Evolutionary conservation across 371 early-diverging fungal species (phyloP).

Genomic region (Capniomyces stellatus): DNA sequence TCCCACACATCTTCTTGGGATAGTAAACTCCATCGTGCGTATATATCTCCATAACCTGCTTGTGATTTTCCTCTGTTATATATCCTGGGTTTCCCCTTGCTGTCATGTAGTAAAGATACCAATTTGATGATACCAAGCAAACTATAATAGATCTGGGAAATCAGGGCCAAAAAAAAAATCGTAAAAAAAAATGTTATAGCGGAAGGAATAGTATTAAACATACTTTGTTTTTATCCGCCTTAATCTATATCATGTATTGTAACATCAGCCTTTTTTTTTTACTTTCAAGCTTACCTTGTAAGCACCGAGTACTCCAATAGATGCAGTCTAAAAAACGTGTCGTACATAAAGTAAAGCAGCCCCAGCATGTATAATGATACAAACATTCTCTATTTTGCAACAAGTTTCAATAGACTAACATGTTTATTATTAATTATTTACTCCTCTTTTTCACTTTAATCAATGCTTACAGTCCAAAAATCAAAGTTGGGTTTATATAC

Average conservation of each 20-base stretch:
- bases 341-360: not conserved
- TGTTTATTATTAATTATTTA: no score
- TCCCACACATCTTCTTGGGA: not conserved
- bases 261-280: no score
- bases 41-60: not conserved
- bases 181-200: no score
- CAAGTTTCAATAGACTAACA: no score
- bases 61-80: not conserved
- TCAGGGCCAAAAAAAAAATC: no score
- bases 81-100: slow-evolving; percentile 1
- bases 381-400: slow-evolving; percentile 3
- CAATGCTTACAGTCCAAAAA: not conserved
- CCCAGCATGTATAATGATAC: not conserved
- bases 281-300: slow-evolving; percentile 25
- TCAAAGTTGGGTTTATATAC: not conserved
- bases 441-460: not conserved
- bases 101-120: not conserved
- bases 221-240: no score
- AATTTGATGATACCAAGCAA: not conserved
- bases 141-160: no score
- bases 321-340: not conserved
- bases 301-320: slow-evolving; percentile 9
- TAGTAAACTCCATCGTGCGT: slow-evolving; percentile 2
- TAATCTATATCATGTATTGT: no score
- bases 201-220: no score